Evolutionary conservation across 345 rosid genomes (phyloP).

Genomic region (Trapa incisa): DNA sequence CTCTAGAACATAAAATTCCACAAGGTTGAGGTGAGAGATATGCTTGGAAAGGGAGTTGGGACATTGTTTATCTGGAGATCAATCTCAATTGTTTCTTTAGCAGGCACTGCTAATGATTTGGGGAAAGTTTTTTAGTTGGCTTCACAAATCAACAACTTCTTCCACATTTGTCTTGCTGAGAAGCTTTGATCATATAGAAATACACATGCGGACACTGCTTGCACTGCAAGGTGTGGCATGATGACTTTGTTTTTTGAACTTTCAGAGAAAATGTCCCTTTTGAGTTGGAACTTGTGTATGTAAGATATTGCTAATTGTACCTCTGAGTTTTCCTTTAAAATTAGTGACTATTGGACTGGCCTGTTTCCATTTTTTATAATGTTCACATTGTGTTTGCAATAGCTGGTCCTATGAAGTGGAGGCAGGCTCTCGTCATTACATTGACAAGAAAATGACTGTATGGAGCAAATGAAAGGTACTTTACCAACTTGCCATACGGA

Average conservation of each 20-base stretch:
- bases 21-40: slow-evolving; percentile 51
- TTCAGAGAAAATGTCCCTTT: slow-evolving; percentile 29
- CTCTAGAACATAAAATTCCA: slow-evolving; percentile 14
- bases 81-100: slow-evolving; percentile 49
- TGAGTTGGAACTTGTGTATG: slow-evolving; percentile 61
- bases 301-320: slow-evolving; percentile 45
- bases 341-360: slow-evolving; percentile 9
- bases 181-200: slow-evolving; percentile 33
- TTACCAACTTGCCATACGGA: slow-evolving; percentile 17
- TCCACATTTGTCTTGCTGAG: slow-evolving; percentile 52
- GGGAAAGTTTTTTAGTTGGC: slow-evolving; percentile 33
- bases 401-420: slow-evolving; percentile 75
- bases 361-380: slow-evolving; percentile 30
- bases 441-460: slow-evolving; percentile 53
- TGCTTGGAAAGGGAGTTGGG: slow-evolving; percentile 54
- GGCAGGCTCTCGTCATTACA: slow-evolving; percentile 59
- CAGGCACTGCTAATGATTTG: slow-evolving; percentile 44
- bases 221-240: slow-evolving; percentile 80
- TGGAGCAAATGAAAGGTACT: slow-evolving; percentile 44
- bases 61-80: slow-evolving; percentile 59
- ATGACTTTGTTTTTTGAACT: slow-evolving; percentile 24
- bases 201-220: slow-evolving; percentile 49
- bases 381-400: slow-evolving; percentile 88
- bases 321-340: slow-evolving; percentile 30
- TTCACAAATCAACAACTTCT: slow-evolving; percentile 24